phyloP scores from a whole-genome alignment of 78 protist genomes.

The Chrysochromulina tobinii region DNA sequence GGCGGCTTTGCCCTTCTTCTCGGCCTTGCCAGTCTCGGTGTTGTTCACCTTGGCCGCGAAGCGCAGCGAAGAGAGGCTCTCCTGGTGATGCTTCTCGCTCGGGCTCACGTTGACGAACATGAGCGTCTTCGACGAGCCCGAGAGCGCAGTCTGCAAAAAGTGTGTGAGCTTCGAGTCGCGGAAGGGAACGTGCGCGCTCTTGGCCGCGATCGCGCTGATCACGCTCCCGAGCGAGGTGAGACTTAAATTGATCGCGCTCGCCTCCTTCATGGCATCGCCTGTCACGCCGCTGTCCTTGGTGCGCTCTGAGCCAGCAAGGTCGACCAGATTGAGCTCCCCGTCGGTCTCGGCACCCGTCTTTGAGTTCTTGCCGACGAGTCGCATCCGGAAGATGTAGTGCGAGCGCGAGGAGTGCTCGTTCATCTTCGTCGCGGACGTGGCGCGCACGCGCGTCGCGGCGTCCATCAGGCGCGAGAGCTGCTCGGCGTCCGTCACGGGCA shows the following conservation, averaged over 20 bases:
- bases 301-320: constrained; percentile 46
- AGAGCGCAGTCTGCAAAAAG: background rate
- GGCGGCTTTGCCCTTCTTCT: too few species aligned
- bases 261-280: constrained; percentile 18
- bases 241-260: constrained; percentile 19
- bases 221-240: constrained; percentile 22
- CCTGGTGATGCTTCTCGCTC: background rate
- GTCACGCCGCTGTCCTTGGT: background rate
- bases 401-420: constrained; percentile 19
- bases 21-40: background rate
- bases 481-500: background rate
- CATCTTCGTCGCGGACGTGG: background rate
- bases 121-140: background rate
- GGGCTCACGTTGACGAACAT: constrained; percentile 28
- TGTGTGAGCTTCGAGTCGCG: constrained; percentile 53
- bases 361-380: background rate
- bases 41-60: constrained; percentile 29
- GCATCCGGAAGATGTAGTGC: background rate
- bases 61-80: constrained; percentile 41
- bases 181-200: constrained; percentile 40
- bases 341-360: background rate
- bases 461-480: background rate
- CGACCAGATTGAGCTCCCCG: constrained; percentile 35
- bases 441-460: background rate
- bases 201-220: background rate